Evolutionary conservation across 106 monocot genomes (phyloP), one percentile per base, ranked within the genome.

Genomic region (Amphibolis antarctica): DNA sequence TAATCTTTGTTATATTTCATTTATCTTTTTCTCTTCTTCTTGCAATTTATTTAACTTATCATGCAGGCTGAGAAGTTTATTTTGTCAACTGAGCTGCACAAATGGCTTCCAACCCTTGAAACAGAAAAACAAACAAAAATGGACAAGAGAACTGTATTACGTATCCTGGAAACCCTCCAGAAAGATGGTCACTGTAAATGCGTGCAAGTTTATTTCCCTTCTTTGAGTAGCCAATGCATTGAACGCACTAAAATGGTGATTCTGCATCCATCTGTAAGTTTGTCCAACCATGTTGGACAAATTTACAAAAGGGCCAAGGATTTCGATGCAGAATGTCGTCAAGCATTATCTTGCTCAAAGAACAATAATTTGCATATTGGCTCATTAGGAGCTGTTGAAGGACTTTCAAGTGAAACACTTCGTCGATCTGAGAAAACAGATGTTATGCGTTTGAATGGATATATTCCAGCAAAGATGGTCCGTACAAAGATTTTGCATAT

Each of bases 401-500:
- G 65, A 52, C 28, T 48, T 52, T 65, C 51, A 62, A 54, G 69
- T 49, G 68, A 42, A 46, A 77, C 17, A 3, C 24, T 22, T 21
- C 66, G 59, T 30, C 75, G 50, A 67, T 66, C 29, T 50, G 54
- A 49, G 42, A 53, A 73, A n/a, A 36, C 63, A 59, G 79, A 66
- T 42, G 61, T 62, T 56, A 84, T 89, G 86, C 71, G 69, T 69
- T 59, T 56, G 10, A 96, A 96, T 86, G 96, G 96, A 31, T 90
- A 68, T 77, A 77, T 86, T 58, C 27, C 56, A 29, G 81, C 82
- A 60, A 90, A 84, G 66, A 86, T 96, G 90, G 64, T 90, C 27
- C 86, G 96, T 18, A 77, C 79, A 57, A 96, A 84, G 65, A 80
- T 96, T 55, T 70, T 96, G 51, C 96, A 96, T 65, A 77, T 45